A percentile compares a stretch with the other conserved stretches of the same genome.
These are phyloP conservation scores for Clarireedia paspali DNA, from an alignment of 2,329 filamentous ascomycete genomes.

Conservation along the genomic window DNA sequence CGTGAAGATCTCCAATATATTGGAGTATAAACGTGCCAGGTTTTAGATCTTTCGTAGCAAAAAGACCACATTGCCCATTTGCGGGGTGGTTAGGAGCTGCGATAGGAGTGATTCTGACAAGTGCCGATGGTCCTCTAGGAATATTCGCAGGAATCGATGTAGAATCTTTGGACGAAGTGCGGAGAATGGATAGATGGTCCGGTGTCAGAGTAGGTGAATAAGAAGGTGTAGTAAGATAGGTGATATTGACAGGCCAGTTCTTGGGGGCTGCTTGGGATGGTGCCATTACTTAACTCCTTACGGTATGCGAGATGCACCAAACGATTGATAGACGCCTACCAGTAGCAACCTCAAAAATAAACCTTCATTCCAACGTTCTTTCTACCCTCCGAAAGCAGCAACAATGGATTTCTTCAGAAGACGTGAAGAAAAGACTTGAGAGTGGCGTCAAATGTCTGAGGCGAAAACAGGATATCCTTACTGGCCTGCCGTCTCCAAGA, in stretches of 20 bases:
- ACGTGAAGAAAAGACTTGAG: too few species aligned
- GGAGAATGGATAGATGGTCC: conserved; percentile 16
- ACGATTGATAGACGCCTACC: neutral
- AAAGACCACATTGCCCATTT: conserved; percentile 50
- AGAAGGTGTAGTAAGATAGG: conserved; percentile 43
- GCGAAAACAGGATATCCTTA: too few species aligned
- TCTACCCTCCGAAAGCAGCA: too few species aligned
- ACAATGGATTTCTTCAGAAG: too few species aligned
- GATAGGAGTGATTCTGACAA: conserved; percentile 49
- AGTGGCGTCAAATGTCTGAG: too few species aligned
- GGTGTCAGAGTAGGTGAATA: conserved; percentile 36
- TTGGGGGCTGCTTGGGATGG: conserved; percentile 33
- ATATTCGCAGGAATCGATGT: conserved; percentile 30
- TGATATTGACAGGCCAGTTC: conserved; percentile 49
- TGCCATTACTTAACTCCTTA: neutral
- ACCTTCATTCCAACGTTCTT: neutral
- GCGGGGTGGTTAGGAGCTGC: conserved; percentile 46
- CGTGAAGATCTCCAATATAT: conserved; percentile 54
- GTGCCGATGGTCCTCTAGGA: conserved; percentile 37
- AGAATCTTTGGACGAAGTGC: conserved; percentile 20
- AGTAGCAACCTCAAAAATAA: neutral
- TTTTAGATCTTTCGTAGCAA: conserved; percentile 45
- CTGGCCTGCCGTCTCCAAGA: too few species aligned
- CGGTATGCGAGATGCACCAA: neutral
- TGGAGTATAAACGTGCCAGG: conserved; percentile 51